These are phyloP conservation scores for Glaciozyma martinii DNA, from an alignment of 768 basidiomycete genomes.

Conservation along the genomic window DNA sequence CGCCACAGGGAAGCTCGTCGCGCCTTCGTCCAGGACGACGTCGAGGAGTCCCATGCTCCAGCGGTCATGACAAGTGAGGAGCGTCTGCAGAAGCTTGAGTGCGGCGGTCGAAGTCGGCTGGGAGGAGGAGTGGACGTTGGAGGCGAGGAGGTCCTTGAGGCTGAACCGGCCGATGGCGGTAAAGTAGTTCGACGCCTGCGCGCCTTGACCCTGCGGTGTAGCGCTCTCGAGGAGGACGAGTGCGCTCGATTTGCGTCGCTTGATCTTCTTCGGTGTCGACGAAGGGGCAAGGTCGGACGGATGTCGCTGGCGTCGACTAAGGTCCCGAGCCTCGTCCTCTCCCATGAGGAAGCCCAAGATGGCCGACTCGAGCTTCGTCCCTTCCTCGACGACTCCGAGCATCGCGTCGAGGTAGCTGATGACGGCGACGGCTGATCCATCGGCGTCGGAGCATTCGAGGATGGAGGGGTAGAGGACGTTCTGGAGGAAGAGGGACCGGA, in stretches of 20 bases:
- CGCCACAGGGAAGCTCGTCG: constrained; percentile 66
- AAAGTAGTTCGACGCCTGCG: constrained; percentile 49
- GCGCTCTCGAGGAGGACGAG: constrained; percentile 85
- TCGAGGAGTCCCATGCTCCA: constrained; percentile 59
- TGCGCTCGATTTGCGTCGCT: constrained; percentile 71
- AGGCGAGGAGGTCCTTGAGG: constrained; percentile 73
- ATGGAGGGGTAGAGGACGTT: constrained; percentile 89
- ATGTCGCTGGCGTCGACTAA: not conserved
- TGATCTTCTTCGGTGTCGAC: constrained; percentile 9
- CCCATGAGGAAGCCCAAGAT: constrained; percentile 71
- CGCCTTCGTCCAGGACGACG: constrained; percentile 58
- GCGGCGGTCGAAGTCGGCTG: constrained; percentile 64
- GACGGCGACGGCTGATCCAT: constrained; percentile 93
- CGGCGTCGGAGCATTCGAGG: constrained; percentile 79
- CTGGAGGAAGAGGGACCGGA: constrained; percentile 78
- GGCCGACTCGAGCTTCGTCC: constrained; percentile 54
- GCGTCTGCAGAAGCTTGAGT: constrained; percentile 66
- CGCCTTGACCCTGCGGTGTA: constrained; percentile 43
- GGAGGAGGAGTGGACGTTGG: constrained; percentile 63
- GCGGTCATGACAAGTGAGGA: constrained; percentile 61
- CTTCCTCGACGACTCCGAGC: constrained; percentile 62
- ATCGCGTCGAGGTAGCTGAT: constrained; percentile 90
- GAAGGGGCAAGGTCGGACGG: constrained; percentile 1
- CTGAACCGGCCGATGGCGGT: constrained; percentile 79
- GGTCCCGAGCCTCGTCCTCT: constrained; percentile 55